These are phyloP conservation scores for Hysterangium stoloniferum DNA, from an alignment of 768 basidiomycete genomes.

Conservation along the genomic window DNA sequence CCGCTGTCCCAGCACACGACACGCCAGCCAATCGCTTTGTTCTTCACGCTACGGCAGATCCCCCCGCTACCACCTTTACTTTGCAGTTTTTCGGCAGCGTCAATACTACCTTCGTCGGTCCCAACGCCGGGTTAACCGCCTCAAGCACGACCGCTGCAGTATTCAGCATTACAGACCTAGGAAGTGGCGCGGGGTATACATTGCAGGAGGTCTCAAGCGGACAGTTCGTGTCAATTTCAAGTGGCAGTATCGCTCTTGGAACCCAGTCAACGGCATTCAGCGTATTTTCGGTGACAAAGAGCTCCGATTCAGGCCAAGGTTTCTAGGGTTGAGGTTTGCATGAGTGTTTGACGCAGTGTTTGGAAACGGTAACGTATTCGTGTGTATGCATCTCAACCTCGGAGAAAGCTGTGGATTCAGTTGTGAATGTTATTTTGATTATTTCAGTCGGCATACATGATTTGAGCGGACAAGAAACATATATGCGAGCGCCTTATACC, in stretches of 20 bases:
- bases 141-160: background rate
- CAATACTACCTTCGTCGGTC: background rate
- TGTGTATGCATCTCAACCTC: too few species aligned
- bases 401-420: too few species aligned
- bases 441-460: too few species aligned
- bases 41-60: background rate
- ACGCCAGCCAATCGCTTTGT: background rate
- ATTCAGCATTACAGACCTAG: background rate
- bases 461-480: too few species aligned
- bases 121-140: background rate
- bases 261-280: constrained; percentile 7
- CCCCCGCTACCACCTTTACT: background rate
- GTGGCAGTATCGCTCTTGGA: background rate
- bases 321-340: too few species aligned
- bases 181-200: background rate
- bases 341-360: too few species aligned
- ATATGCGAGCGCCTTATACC: too few species aligned
- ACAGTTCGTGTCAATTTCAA: too few species aligned
- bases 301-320: constrained; percentile 1
- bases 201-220: background rate
- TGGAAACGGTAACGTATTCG: too few species aligned
- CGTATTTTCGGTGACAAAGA: constrained; percentile 8
- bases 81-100: background rate
- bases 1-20: background rate
- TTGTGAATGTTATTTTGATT: too few species aligned